phyloP scores from a whole-genome alignment of 306 rosid species.

The Prosopis cineraria region DNA sequence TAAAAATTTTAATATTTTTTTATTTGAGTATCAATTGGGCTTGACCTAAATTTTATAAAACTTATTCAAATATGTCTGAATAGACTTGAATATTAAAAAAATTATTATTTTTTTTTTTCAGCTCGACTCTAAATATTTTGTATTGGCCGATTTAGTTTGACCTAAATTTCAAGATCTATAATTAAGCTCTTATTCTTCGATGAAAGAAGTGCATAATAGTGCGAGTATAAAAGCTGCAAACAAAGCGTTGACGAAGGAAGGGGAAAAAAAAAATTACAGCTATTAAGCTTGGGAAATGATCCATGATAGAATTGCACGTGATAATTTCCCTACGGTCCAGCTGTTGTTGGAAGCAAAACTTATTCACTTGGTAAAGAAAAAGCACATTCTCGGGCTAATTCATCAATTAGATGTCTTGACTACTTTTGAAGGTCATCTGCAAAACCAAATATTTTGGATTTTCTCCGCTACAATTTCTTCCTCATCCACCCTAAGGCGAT shows the following conservation, averaged over 20 bases:
- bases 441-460: constrained; percentile 34
- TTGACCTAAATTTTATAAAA: too few relatives aligned
- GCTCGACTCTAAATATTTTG: too few relatives aligned
- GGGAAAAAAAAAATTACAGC: neutral
- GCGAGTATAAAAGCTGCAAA: constrained; percentile 7
- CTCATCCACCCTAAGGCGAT: constrained; percentile 56
- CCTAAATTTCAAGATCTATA: too few relatives aligned
- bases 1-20: too few relatives aligned
- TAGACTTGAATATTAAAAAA: too few relatives aligned
- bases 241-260: neutral
- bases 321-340: constrained; percentile 27
- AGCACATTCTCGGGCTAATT: constrained; percentile 28
- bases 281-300: constrained; percentile 3
- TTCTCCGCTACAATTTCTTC: constrained; percentile 19
- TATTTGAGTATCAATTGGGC: too few relatives aligned
- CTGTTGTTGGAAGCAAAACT: constrained; percentile 10
- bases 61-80: too few relatives aligned
- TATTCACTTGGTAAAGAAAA: neutral
- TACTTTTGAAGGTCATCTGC: constrained; percentile 21
- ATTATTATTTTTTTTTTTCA: too few relatives aligned
- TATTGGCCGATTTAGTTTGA: too few relatives aligned
- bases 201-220: neutral
- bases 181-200: neutral
- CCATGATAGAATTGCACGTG: constrained; percentile 18
- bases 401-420: constrained; percentile 5